Conservation (phyloP, 768 basidiomycete species). For the Hygrophorus pudorinus region DNA sequence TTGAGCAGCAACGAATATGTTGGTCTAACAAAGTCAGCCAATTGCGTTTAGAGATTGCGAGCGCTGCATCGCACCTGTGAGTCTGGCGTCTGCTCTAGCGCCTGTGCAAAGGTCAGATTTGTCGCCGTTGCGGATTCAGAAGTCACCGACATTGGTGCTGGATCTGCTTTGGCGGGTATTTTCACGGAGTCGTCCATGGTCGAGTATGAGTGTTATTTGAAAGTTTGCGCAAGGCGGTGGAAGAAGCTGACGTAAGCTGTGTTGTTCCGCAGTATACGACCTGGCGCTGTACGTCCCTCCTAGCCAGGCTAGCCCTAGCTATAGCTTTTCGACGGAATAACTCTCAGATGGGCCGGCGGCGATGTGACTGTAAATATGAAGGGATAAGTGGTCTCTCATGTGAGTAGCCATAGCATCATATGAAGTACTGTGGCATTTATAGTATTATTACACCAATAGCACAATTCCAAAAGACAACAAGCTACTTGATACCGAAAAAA, state of each 20-base stretch:
- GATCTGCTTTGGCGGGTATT: slow-evolving; percentile 39
- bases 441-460: too few relatives aligned
- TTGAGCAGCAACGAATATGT: slow-evolving; percentile 80
- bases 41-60: neutral
- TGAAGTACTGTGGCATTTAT: too few relatives aligned
- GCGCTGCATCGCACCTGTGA: slow-evolving; percentile 28
- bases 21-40: slow-evolving; percentile 27
- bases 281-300: too few relatives aligned
- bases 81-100: slow-evolving; percentile 23
- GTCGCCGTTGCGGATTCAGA: slow-evolving; percentile 36
- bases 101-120: slow-evolving; percentile 36
- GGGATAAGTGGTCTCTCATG: too few relatives aligned
- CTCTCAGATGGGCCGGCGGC: too few relatives aligned
- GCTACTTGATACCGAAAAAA: too few relatives aligned
- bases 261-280: too few relatives aligned
- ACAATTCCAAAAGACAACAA: too few relatives aligned
- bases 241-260: neutral
- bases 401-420: too few relatives aligned
- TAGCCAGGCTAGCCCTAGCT: too few relatives aligned
- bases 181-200: slow-evolving; percentile 27
- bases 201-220: neutral
- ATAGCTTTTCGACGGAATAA: too few relatives aligned
- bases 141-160: slow-evolving; percentile 38
- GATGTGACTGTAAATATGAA: too few relatives aligned
- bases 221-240: neutral